These are phyloP conservation scores for Cytospora schulzeri DNA, from an alignment of 2,329 filamentous ascomycete genomes.

Conservation along the genomic window DNA sequence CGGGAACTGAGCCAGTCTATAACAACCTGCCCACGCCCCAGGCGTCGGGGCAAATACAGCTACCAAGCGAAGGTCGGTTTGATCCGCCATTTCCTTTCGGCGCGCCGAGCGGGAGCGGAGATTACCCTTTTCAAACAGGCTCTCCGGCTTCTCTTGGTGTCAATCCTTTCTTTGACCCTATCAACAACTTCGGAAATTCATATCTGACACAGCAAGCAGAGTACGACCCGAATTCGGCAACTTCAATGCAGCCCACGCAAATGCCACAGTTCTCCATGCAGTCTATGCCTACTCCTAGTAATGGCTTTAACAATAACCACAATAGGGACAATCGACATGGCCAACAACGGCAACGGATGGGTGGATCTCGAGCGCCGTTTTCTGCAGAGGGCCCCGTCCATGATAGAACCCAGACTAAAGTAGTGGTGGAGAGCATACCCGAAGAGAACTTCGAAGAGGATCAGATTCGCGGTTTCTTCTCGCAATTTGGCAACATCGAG, in stretches of 20 bases:
- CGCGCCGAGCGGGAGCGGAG: neutral
- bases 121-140: neutral
- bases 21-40: slow-evolving; percentile 22
- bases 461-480: slow-evolving; percentile 68
- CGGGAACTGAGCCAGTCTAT: slow-evolving; percentile 53
- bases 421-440: slow-evolving; percentile 79
- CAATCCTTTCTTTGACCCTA: neutral
- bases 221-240: slow-evolving; percentile 50
- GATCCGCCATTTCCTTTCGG: neutral
- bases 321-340: slow-evolving; percentile 42
- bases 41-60: slow-evolving; percentile 32
- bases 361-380: slow-evolving; percentile 54
- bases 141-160: neutral
- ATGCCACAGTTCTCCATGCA: slow-evolving; percentile 13
- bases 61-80: slow-evolving; percentile 38
- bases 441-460: slow-evolving; percentile 69
- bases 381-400: slow-evolving; percentile 64
- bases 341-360: slow-evolving; percentile 39
- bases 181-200: neutral
- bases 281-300: slow-evolving; percentile 28
- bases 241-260: slow-evolving; percentile 27
- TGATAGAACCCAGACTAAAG: slow-evolving; percentile 65
- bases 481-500: slow-evolving; percentile 67
- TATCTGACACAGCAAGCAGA: slow-evolving; percentile 39
- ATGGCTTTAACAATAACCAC: slow-evolving; percentile 27